phyloP scores from a whole-genome alignment of 352 stramenopile genomes.

The Thalassiosira hispida region DNA sequence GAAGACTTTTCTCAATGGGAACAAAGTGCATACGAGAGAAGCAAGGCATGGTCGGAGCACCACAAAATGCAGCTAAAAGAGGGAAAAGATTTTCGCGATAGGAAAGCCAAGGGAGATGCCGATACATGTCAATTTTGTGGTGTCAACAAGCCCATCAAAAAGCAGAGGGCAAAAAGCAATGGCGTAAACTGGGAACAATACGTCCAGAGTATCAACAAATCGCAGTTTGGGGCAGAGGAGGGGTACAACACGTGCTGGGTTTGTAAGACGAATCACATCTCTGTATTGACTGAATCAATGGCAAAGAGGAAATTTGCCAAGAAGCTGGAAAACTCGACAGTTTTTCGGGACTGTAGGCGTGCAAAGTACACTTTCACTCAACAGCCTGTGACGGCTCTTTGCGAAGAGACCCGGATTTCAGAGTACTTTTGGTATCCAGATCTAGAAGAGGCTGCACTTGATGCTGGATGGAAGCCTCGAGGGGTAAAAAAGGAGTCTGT shows the following conservation, averaged over 20 bases:
- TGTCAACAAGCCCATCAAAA: not conserved
- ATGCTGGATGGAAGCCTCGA: not conserved
- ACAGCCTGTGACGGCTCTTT: not conserved
- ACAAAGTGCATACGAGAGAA: slow-evolving; percentile 9
- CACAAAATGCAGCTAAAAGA: slow-evolving; percentile 8
- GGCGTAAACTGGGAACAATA: slow-evolving; percentile 1
- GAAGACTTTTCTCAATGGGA: not conserved
- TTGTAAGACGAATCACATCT: slow-evolving; percentile 24
- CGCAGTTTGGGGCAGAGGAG: not conserved
- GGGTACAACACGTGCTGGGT: slow-evolving; percentile 23
- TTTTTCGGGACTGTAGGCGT: not conserved
- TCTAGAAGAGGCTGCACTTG: not conserved
- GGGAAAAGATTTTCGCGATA: slow-evolving; percentile 15
- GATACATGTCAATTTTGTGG: not conserved
- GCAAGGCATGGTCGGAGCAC: slow-evolving; percentile 6
- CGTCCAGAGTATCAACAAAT: not conserved
- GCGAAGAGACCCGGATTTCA: not conserved
- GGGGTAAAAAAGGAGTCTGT: not conserved
- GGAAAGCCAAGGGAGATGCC: not conserved
- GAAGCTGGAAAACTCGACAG: slow-evolving; percentile 5
- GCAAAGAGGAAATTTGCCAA: slow-evolving; percentile 22
- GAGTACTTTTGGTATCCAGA: not conserved
- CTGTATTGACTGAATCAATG: not conserved
- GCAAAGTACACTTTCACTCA: not conserved
- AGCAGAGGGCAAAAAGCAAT: not conserved